Evolutionary conservation across 306 rosid genomes (phyloP).

Genomic region (Cicer judaicum): DNA sequence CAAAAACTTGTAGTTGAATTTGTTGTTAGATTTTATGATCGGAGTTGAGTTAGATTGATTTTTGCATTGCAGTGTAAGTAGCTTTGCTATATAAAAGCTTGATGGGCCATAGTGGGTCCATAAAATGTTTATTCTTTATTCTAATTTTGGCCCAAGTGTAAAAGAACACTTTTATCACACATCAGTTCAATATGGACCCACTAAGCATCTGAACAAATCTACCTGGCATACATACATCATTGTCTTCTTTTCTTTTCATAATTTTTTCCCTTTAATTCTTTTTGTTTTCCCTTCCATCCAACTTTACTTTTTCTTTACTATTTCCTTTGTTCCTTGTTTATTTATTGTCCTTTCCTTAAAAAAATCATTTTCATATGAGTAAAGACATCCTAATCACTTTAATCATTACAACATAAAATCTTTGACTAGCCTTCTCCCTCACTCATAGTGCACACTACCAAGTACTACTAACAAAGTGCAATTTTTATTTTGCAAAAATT

Average conservation of each 20-base stretch:
- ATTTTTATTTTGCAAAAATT: not conserved
- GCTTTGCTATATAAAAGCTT: too few relatives aligned
- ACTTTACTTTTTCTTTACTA: conserved; percentile 72
- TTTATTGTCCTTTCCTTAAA: conserved; percentile 74
- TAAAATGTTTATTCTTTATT: conserved; percentile 26
- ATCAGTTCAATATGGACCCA: conserved; percentile 57
- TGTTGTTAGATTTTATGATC: too few relatives aligned
- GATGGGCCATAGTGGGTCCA: conserved; percentile 37
- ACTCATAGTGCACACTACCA: conserved; percentile 1
- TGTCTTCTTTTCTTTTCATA: conserved; percentile 63
- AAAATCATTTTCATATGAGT: conserved; percentile 80
- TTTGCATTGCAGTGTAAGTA: too few relatives aligned
- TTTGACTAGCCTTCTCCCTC: conserved; percentile 69
- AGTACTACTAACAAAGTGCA: not conserved
- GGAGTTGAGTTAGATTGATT: too few relatives aligned
- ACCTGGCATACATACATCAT: conserved; percentile 74
- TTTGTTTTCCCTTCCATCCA: conserved; percentile 51
- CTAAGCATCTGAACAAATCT: conserved; percentile 57
- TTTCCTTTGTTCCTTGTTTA: conserved; percentile 59
- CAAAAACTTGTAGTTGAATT: too few relatives aligned
- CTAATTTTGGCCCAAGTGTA: conserved; percentile 43
- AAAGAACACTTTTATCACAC: conserved; percentile 71
- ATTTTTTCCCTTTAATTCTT: conserved; percentile 42
- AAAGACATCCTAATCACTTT: conserved; percentile 69
- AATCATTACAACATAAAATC: conserved; percentile 82